These are phyloP conservation scores for Gremmenia infestans DNA, from an alignment of 2,329 filamentous ascomycete species.

Conservation along the genomic window DNA sequence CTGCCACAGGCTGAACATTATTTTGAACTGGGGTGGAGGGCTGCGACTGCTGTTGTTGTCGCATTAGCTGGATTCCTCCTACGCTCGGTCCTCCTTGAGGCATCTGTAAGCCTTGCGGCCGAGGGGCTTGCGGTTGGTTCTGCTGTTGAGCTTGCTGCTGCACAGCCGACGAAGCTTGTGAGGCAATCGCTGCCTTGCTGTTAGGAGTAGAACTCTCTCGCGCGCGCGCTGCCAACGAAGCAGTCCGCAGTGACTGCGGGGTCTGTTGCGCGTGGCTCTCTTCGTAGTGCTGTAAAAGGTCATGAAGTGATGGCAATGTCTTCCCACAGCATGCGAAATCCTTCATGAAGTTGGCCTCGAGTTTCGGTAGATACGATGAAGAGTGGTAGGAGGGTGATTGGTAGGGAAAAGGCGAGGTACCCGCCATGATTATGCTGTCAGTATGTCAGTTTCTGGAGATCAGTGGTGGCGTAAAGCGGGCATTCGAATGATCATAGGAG, in stretches of 20 bases:
- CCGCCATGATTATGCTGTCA: slow-evolving; percentile 84
- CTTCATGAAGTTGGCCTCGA: slow-evolving; percentile 96
- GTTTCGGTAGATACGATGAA: slow-evolving; percentile 90
- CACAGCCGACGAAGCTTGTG: slow-evolving; percentile 33
- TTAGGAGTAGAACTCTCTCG: slow-evolving; percentile 39
- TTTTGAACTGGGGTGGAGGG: slow-evolving; percentile 29
- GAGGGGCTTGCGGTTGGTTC: slow-evolving; percentile 18
- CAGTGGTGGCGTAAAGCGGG: slow-evolving; percentile 20
- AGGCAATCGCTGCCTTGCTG: slow-evolving; percentile 40
- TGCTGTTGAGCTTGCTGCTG: slow-evolving; percentile 45
- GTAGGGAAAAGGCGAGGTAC: slow-evolving; percentile 86
- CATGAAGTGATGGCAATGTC: slow-evolving; percentile 85
- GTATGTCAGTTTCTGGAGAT: slow-evolving; percentile 18
- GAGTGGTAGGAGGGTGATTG: slow-evolving; percentile 96
- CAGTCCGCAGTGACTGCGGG: slow-evolving; percentile 40
- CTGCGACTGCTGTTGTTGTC: slow-evolving; percentile 31
- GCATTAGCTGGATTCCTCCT: slow-evolving; percentile 32
- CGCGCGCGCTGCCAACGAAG: slow-evolving; percentile 36
- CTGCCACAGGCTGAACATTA: slow-evolving; percentile 26
- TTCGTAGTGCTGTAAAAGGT: slow-evolving; percentile 94
- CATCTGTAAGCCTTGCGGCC: slow-evolving; percentile 26
- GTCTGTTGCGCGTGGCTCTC: slow-evolving; percentile 79
- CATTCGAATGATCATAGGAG: slow-evolving; percentile 1
- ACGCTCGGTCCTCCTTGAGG: slow-evolving; percentile 26
- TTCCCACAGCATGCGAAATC: slow-evolving; percentile 95